Conservation (phyloP, 768 basidiomycete species). For the Xerocomellus intermedius region DNA sequence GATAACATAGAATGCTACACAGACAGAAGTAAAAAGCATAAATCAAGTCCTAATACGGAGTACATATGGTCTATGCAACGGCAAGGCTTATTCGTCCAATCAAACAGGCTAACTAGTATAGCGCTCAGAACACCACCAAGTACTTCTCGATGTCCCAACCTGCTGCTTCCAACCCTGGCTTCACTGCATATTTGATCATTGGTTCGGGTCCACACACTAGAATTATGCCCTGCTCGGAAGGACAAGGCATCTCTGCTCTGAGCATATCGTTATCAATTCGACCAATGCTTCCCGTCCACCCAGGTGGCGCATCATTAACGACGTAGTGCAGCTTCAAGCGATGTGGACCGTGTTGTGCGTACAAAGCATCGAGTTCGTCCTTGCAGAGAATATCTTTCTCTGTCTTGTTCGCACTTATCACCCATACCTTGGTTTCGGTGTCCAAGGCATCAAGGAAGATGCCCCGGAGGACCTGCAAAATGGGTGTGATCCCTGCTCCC, state of each 20-base stretch:
- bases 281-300: conserved; percentile 43
- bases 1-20: too few species aligned
- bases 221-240: conserved; percentile 39
- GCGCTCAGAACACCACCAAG: conserved; percentile 36
- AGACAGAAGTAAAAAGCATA: too few species aligned
- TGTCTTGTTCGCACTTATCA: conserved; percentile 48
- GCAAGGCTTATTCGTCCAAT: not conserved
- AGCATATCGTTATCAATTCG: conserved; percentile 42
- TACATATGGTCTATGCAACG: too few species aligned
- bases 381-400: conserved; percentile 51
- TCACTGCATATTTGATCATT: conserved; percentile 35
- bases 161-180: conserved; percentile 29
- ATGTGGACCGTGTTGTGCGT: conserved; percentile 20
- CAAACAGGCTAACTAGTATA: not conserved
- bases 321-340: conserved; percentile 46
- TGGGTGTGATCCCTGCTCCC: conserved; percentile 49
- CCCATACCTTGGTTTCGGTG: conserved; percentile 41
- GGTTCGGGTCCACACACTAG: conserved; percentile 51
- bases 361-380: conserved; percentile 45
- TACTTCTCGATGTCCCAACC: conserved; percentile 38
- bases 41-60: too few species aligned
- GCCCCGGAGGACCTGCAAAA: conserved; percentile 52
- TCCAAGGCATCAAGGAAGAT: conserved; percentile 42
- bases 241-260: conserved; percentile 38
- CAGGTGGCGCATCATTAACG: conserved; percentile 33